These are phyloP conservation scores for Arthrobotrys sinensis DNA, from an alignment of 2,329 filamentous ascomycete genomes.

Conservation along the genomic window DNA sequence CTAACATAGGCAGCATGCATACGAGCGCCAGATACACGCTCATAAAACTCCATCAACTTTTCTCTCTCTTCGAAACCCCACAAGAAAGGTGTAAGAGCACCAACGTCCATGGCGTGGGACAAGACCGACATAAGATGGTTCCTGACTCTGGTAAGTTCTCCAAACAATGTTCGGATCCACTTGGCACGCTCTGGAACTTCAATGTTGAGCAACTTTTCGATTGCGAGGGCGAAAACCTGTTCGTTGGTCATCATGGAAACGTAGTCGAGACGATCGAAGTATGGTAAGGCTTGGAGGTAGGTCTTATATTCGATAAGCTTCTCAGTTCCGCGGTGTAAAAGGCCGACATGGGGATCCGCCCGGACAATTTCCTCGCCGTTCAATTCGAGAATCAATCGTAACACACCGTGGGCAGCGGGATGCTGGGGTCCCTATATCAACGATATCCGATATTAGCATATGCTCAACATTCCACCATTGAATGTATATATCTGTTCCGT, in stretches of 20 bases:
- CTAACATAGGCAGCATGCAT: slow-evolving; percentile 97
- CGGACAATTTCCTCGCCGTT: slow-evolving; percentile 98
- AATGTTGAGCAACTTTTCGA: slow-evolving; percentile 97
- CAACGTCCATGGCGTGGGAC: slow-evolving; percentile 79
- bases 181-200: slow-evolving; percentile 96
- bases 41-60: slow-evolving; percentile 99
- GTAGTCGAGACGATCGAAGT: slow-evolving; percentile 99
- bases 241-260: slow-evolving; percentile 99
- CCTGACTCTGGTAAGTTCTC: slow-evolving; percentile 90
- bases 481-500: slow-evolving; percentile 32
- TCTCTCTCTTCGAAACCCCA: slow-evolving; percentile 99
- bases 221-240: slow-evolving; percentile 94
- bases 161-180: slow-evolving; percentile 96
- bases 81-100: slow-evolving; percentile 96
- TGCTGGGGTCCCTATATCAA: slow-evolving; percentile 83
- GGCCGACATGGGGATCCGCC: slow-evolving; percentile 94
- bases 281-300: slow-evolving; percentile 96
- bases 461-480: not conserved
- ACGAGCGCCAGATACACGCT: slow-evolving; percentile 97
- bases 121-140: slow-evolving; percentile 99
- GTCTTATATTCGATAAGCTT: slow-evolving; percentile 99
- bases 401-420: slow-evolving; percentile 96
- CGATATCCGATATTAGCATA: slow-evolving; percentile 12
- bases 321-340: slow-evolving; percentile 96
- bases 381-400: slow-evolving; percentile 96